phyloP scores from a whole-genome alignment of 2,329 filamentous ascomycete species.

The Pyricularia pennisetigena region DNA sequence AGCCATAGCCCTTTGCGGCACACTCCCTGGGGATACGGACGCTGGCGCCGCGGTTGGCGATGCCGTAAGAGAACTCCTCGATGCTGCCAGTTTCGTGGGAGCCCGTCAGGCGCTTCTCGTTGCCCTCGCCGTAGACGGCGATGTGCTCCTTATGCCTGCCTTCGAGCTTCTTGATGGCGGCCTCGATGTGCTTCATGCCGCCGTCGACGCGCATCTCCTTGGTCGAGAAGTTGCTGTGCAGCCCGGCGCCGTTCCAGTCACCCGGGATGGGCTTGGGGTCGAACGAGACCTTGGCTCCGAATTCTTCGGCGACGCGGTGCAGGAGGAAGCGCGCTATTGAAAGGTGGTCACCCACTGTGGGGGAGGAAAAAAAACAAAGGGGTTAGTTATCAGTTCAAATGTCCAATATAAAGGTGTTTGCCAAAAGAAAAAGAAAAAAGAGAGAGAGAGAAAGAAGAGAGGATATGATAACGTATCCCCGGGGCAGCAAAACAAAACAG shows the following conservation, averaged over 20 bases:
- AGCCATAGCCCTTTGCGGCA: slow-evolving; percentile 69
- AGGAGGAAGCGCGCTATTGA: slow-evolving; percentile 90
- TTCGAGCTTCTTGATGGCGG: slow-evolving; percentile 74
- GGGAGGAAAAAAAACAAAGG: slow-evolving; percentile 1
- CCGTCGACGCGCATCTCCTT: slow-evolving; percentile 81
- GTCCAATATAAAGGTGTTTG: neutral
- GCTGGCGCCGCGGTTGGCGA: slow-evolving; percentile 90
- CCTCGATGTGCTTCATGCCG: slow-evolving; percentile 92
- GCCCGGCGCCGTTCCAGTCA: slow-evolving; percentile 74
- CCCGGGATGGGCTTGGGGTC: slow-evolving; percentile 92
- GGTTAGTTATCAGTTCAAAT: slow-evolving; percentile 14
- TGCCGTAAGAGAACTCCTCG: slow-evolving; percentile 86
- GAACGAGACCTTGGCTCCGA: slow-evolving; percentile 90
- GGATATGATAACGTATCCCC: too few species aligned
- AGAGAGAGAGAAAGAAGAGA: neutral
- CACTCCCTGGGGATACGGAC: slow-evolving; percentile 67
- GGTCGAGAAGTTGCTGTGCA: slow-evolving; percentile 86
- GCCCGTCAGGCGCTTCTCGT: slow-evolving; percentile 88
- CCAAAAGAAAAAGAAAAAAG: neutral
- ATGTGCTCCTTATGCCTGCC: slow-evolving; percentile 74
- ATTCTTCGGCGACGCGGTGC: slow-evolving; percentile 78
- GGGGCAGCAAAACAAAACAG: neutral
- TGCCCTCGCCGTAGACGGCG: slow-evolving; percentile 87
- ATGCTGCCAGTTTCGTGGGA: slow-evolving; percentile 90
- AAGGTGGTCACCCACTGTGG: slow-evolving; percentile 78